These are phyloP conservation scores for Cylindrodendrum hubeiense DNA, from an alignment of 2,329 filamentous ascomycete genomes.

Conservation along the genomic window DNA sequence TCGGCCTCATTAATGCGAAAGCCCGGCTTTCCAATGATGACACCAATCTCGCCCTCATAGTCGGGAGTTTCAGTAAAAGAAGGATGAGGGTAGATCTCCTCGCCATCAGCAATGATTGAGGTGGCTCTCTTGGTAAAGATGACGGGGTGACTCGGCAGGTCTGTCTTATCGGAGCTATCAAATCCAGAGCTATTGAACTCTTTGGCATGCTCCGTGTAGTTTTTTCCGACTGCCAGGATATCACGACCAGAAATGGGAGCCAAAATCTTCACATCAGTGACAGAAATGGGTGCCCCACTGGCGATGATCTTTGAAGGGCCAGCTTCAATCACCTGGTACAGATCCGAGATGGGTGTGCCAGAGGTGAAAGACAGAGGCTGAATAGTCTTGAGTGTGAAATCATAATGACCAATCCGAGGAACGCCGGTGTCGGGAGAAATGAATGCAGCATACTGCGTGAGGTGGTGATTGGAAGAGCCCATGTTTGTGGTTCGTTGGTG, in stretches of 20 bases:
- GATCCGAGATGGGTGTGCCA: slow-evolving; percentile 57
- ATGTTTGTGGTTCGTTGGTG: background rate
- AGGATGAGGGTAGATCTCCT: slow-evolving; percentile 59
- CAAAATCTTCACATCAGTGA: slow-evolving; percentile 55
- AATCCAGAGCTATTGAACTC: slow-evolving; percentile 68
- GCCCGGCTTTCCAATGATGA: slow-evolving; percentile 65
- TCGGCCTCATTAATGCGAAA: slow-evolving; percentile 56
- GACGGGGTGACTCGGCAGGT: slow-evolving; percentile 64
- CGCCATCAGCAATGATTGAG: slow-evolving; percentile 62
- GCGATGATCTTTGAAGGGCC: slow-evolving; percentile 54
- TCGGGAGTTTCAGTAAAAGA: slow-evolving; percentile 63
- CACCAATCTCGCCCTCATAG: slow-evolving; percentile 69
- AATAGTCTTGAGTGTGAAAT: slow-evolving; percentile 39
- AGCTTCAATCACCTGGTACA: slow-evolving; percentile 66
- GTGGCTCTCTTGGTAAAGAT: slow-evolving; percentile 68
- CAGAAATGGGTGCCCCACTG: slow-evolving; percentile 32
- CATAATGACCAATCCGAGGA: slow-evolving; percentile 29
- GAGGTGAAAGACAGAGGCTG: slow-evolving; percentile 59
- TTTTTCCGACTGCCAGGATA: slow-evolving; percentile 68
- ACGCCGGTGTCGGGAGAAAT: slow-evolving; percentile 20
- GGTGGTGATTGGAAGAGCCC: slow-evolving; percentile 3
- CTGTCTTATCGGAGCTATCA: slow-evolving; percentile 66
- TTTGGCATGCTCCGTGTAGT: slow-evolving; percentile 68
- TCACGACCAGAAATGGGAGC: slow-evolving; percentile 62
- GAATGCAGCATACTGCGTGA: slow-evolving; percentile 31